Evolutionary conservation across 768 basidiomycete genomes (phyloP).

Genomic region (Botryobasidium botryosum): DNA sequence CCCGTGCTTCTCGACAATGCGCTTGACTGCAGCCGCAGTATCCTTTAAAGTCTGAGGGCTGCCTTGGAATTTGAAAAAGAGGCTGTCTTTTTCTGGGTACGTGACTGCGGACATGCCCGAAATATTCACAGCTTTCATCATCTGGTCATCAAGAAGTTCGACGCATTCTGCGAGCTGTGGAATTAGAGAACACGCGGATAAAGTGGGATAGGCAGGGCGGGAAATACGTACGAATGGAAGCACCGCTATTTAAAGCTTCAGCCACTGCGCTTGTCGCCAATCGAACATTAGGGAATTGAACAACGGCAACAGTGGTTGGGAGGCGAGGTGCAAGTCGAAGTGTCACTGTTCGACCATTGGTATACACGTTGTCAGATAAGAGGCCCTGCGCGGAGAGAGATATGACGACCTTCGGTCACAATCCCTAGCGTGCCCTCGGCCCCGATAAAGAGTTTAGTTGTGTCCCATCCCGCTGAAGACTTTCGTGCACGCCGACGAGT

Average conservation of each 20-base stretch:
- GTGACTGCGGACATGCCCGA: constrained; percentile 37
- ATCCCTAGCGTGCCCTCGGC: constrained; percentile 82
- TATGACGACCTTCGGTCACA: constrained; percentile 52
- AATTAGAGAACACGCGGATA: too few relatives aligned
- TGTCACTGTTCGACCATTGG: constrained; percentile 39
- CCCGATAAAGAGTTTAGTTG: constrained; percentile 76
- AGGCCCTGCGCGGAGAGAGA: too few relatives aligned
- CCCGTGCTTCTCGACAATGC: constrained; percentile 49
- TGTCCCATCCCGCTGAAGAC: constrained; percentile 74
- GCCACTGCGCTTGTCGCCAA: constrained; percentile 66
- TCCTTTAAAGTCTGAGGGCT: constrained; percentile 38
- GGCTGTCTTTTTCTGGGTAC: constrained; percentile 56
- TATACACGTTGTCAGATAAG: too few relatives aligned
- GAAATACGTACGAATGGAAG: constrained; percentile 42
- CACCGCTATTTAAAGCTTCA: constrained; percentile 57
- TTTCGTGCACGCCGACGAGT: constrained; percentile 66
- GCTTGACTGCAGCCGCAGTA: constrained; percentile 39
- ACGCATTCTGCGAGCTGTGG: constrained; percentile 56
- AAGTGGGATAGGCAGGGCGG: too few relatives aligned
- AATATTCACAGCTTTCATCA: constrained; percentile 63
- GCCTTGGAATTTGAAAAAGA: constrained; percentile 90
- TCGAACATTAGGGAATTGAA: constrained; percentile 66
- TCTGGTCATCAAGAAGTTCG: constrained; percentile 66
- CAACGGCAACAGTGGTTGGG: constrained; percentile 77
- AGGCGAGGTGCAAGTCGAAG: constrained; percentile 63